These are phyloP conservation scores for Stachybotrys chlorohalonatus DNA, from an alignment of 2,329 filamentous ascomycete genomes.

Conservation along the genomic window DNA sequence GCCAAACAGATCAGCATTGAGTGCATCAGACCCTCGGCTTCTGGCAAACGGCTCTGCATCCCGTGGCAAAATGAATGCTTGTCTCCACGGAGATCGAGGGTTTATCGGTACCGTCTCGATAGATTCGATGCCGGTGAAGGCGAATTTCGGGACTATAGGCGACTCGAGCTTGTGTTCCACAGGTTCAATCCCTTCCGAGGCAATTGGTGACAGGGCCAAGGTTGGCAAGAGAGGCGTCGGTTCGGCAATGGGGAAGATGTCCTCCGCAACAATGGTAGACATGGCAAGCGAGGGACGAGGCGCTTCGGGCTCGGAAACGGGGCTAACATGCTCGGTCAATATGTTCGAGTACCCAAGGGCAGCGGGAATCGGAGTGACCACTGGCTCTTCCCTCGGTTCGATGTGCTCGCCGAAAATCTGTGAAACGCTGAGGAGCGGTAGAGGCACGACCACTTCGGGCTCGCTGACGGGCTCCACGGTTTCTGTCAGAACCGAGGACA, in stretches of 20 bases:
- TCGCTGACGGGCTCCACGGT: constrained; percentile 17
- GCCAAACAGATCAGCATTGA: constrained; percentile 30
- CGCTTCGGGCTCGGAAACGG: constrained; percentile 12
- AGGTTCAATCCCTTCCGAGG: constrained; percentile 28
- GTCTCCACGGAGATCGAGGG: constrained; percentile 41
- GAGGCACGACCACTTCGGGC: constrained; percentile 14
- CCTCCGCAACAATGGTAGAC: constrained; percentile 18
- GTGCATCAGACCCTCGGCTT: constrained; percentile 25
- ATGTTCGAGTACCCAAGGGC: constrained; percentile 10
- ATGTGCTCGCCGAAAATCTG: constrained; percentile 20
- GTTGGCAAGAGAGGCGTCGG: constrained; percentile 11
- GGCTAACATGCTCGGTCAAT: constrained; percentile 14
- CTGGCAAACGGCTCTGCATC: constrained; percentile 23
- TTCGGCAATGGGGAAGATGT: constrained; percentile 24
- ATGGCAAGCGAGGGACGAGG: constrained; percentile 13
- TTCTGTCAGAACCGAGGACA: constrained; percentile 21
- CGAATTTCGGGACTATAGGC: constrained; percentile 20
- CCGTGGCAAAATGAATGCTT: constrained; percentile 47
- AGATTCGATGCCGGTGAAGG: constrained; percentile 35
- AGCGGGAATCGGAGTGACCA: constrained; percentile 7
- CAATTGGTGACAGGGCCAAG: constrained; percentile 27
- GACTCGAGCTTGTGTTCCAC: constrained; percentile 18
- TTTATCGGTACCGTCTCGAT: constrained; percentile 37
- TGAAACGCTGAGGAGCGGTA: constrained; percentile 17
- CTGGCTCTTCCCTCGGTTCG: constrained; percentile 23